Conservation (phyloP, 352 stramenopile genomes). For the Phytophthora constricta region DNA sequence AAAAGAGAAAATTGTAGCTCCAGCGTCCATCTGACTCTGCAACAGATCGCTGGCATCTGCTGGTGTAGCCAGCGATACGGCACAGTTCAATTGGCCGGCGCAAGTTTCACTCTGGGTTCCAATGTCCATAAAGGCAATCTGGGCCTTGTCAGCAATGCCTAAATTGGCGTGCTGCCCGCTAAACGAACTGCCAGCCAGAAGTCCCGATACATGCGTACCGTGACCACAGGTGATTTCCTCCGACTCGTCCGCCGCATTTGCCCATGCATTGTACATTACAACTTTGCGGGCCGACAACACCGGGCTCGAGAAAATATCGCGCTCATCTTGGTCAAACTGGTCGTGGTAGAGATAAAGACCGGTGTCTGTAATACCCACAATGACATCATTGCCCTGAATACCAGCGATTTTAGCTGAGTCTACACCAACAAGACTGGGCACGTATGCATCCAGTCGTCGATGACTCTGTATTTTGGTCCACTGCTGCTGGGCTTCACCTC, state of each 20-base stretch:
- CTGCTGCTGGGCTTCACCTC: constrained; percentile 29
- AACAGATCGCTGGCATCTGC: constrained; percentile 66
- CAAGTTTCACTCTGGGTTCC: constrained; percentile 61
- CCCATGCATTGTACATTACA: constrained; percentile 82
- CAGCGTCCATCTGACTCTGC: constrained; percentile 71
- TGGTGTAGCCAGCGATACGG: constrained; percentile 66
- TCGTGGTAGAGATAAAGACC: constrained; percentile 85
- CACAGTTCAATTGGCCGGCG: constrained; percentile 52
- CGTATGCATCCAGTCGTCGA: constrained; percentile 70
- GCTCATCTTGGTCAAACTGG: constrained; percentile 78
- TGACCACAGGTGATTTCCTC: constrained; percentile 82
- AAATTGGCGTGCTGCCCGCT: constrained; percentile 60
- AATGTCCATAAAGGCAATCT: constrained; percentile 94
- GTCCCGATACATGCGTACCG: constrained; percentile 88
- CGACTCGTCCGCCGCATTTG: constrained; percentile 67
- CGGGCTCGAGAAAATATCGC: constrained; percentile 49
- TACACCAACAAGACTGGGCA: constrained; percentile 66
- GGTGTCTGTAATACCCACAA: constrained; percentile 86
- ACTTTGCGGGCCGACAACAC: constrained; percentile 69
- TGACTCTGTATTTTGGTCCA: constrained; percentile 34
- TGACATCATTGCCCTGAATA: constrained; percentile 72
- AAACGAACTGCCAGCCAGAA: constrained; percentile 78
- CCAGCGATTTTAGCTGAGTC: constrained; percentile 61
- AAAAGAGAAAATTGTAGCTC: constrained; percentile 85
- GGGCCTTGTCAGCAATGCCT: constrained; percentile 77